A percentile compares a stretch with the other conserved stretches of the same genome.
Conservation (phyloP, 306 rosid species). For the Hippophae tibetana region DNA sequence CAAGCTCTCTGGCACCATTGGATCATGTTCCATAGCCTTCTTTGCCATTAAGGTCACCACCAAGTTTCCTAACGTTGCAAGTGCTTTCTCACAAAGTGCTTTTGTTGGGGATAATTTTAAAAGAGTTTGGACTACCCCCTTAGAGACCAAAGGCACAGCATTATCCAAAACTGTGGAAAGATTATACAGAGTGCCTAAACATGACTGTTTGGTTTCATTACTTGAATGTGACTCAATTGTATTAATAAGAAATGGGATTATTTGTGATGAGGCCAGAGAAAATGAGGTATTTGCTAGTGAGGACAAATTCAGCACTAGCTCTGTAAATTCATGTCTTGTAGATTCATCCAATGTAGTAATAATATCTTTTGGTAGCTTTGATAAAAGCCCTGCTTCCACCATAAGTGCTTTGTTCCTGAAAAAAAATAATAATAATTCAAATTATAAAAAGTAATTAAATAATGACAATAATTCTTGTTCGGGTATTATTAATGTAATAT, state of each 20-base stretch:
- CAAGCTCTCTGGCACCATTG: slow-evolving; percentile 47
- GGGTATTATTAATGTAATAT: no score
- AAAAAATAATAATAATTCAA: slow-evolving; percentile 14
- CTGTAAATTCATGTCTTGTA: slow-evolving; percentile 44
- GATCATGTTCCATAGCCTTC: slow-evolving; percentile 56
- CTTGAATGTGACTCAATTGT: slow-evolving; percentile 37
- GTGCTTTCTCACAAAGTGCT: slow-evolving; percentile 61
- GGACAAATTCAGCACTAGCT: slow-evolving; percentile 54
- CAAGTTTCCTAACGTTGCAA: slow-evolving; percentile 66
- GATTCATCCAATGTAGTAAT: slow-evolving; percentile 45
- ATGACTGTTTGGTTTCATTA: slow-evolving; percentile 37
- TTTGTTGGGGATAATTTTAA: slow-evolving; percentile 33
- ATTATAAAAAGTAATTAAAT: no score
- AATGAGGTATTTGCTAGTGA: slow-evolving; percentile 58
- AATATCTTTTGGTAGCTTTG: slow-evolving; percentile 49
- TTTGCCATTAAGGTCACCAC: slow-evolving; percentile 75
- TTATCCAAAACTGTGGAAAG: slow-evolving; percentile 65
- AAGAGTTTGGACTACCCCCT: slow-evolving; percentile 48
- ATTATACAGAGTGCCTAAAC: slow-evolving; percentile 58
- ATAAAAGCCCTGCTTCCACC: slow-evolving; percentile 75
- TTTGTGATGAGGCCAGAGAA: slow-evolving; percentile 42
- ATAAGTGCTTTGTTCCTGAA: slow-evolving; percentile 79
- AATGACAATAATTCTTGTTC: no score
- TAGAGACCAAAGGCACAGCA: slow-evolving; percentile 47
- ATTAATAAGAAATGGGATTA: slow-evolving; percentile 36